These are phyloP conservation scores for Beta corolliflora DNA, from an alignment of 179 eudicot species.

Conservation along the genomic window DNA sequence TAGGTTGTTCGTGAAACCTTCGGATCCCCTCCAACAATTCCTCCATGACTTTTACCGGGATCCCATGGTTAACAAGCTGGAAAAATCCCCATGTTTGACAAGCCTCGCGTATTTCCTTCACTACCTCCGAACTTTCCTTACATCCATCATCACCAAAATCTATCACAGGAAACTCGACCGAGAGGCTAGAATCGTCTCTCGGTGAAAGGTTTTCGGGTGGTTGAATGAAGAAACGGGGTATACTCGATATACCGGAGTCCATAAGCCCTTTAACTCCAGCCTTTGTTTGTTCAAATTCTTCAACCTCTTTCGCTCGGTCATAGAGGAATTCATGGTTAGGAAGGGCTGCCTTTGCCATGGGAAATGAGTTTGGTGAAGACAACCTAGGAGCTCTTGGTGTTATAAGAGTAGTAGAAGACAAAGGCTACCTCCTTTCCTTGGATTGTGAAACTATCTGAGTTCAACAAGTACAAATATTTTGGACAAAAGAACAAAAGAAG, in stretches of 20 bases:
- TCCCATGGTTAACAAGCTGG: constrained; percentile 51
- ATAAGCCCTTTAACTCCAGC: constrained; percentile 52
- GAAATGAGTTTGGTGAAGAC: neutral
- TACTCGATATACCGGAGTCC: constrained; percentile 36
- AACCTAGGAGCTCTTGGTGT: neutral
- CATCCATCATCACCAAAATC: constrained; percentile 32
- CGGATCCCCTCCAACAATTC: constrained; percentile 33
- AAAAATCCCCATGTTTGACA: constrained; percentile 46
- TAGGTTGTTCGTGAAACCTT: constrained; percentile 47
- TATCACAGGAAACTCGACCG: constrained; percentile 35
- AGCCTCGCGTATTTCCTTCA: constrained; percentile 38
- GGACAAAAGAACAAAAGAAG: constrained; percentile 19
- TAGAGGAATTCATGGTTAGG: constrained; percentile 20
- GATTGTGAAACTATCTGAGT: neutral
- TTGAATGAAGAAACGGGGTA: constrained; percentile 45
- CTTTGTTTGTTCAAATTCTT: constrained; percentile 36
- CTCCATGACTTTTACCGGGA: constrained; percentile 28
- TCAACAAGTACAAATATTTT: constrained; percentile 8
- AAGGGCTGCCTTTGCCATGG: constrained; percentile 31
- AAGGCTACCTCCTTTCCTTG: constrained; percentile 19
- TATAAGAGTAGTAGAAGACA: constrained; percentile 15
- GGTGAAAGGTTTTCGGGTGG: constrained; percentile 24
- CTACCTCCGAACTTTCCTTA: neutral
- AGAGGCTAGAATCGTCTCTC: neutral
- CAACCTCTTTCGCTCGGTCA: constrained; percentile 37